phyloP scores from a whole-genome alignment of 768 basidiomycete genomes.

The Suillus plorans region DNA sequence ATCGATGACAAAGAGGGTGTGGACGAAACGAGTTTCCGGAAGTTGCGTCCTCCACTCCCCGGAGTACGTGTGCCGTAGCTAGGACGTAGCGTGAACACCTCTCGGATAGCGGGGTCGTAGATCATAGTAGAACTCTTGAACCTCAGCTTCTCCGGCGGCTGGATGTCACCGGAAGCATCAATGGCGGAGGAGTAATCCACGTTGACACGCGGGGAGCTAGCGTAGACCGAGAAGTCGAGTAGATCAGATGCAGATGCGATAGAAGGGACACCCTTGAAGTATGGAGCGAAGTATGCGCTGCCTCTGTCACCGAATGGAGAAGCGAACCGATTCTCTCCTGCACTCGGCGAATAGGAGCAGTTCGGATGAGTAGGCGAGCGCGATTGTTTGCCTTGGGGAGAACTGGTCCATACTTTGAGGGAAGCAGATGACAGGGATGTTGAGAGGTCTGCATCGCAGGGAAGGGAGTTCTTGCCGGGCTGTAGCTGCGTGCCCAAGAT shows the following conservation, averaged over 20 bases:
- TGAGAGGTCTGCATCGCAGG: neutral
- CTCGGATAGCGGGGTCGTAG: slow-evolving; percentile 10
- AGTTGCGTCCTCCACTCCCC: neutral
- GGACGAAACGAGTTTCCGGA: neutral
- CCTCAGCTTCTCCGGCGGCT: neutral
- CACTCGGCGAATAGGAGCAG: neutral
- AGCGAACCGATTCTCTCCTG: slow-evolving; percentile 1
- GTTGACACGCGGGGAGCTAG: neutral
- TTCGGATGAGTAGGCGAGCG: neutral
- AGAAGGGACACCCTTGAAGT: slow-evolving; percentile 7
- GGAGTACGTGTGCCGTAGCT: slow-evolving; percentile 16
- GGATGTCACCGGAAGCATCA: neutral
- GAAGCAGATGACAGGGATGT: neutral
- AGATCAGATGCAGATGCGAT: slow-evolving; percentile 8
- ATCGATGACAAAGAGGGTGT: neutral
- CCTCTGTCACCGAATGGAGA: neutral
- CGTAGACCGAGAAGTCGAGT: slow-evolving; percentile 2
- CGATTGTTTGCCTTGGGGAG: neutral
- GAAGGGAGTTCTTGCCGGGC: neutral
- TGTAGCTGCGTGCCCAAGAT: neutral
- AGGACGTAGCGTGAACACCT: slow-evolving; percentile 10
- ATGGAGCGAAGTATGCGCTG: slow-evolving; percentile 7
- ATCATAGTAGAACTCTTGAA: slow-evolving; percentile 1
- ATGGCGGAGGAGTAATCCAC: neutral
- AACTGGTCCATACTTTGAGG: slow-evolving; percentile 1